These are phyloP conservation scores for Colletotrichum acutatum DNA, from an alignment of 2,329 filamentous ascomycete species.

Conservation along the genomic window DNA sequence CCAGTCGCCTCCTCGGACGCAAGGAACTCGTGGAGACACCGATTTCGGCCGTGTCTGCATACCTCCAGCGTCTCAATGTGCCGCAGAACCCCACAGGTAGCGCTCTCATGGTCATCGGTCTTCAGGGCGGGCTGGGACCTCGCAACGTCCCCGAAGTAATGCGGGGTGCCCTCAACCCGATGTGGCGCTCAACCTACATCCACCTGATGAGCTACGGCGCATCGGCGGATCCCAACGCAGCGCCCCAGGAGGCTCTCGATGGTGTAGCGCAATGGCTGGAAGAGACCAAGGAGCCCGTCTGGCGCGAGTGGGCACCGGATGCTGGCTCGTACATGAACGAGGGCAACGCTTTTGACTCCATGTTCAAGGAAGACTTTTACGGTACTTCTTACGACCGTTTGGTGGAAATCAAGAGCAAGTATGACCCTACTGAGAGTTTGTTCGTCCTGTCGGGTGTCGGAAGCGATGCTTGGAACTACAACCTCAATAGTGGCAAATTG, in stretches of 20 bases:
- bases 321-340: constrained; percentile 45
- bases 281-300: constrained; percentile 43
- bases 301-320: constrained; percentile 41
- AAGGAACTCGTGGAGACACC: constrained; percentile 29
- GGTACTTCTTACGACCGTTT: constrained; percentile 42
- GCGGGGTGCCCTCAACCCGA: constrained; percentile 50
- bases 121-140: constrained; percentile 29
- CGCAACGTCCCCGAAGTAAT: constrained; percentile 17
- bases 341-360: constrained; percentile 43
- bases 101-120: constrained; percentile 29
- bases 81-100: not conserved
- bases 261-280: constrained; percentile 27
- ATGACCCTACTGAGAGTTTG: constrained; percentile 44
- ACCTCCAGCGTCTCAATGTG: constrained; percentile 13
- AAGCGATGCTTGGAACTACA: constrained; percentile 39
- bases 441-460: constrained; percentile 43
- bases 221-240: not conserved
- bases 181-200: constrained; percentile 55
- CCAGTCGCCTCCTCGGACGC: constrained; percentile 35
- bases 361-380: constrained; percentile 45
- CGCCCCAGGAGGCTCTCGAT: constrained; percentile 43
- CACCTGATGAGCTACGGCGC: constrained; percentile 43
- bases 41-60: constrained; percentile 3
- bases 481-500: constrained; percentile 29
- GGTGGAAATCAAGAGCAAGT: constrained; percentile 43